A percentile compares a stretch with the other conserved stretches of the same genome.
phyloP scores from a whole-genome alignment of 1,139 yeast species.

The Spathaspora sp. region DNA sequence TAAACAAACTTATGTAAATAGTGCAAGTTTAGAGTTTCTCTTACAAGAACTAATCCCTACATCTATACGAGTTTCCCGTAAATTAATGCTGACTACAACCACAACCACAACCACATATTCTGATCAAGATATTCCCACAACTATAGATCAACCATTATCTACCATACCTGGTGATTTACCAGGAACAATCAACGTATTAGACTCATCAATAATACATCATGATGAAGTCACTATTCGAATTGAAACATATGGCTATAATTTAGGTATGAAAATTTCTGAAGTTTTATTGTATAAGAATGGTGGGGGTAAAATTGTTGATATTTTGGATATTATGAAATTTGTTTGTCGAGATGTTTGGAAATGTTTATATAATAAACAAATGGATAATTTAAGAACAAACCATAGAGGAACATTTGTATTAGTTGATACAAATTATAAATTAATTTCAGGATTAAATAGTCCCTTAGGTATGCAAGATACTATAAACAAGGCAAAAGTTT shows the following conservation, averaged over 20 bases:
- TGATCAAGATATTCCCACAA: constrained; percentile 14
- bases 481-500: constrained; percentile 47
- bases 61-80: constrained; percentile 53
- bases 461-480: constrained; percentile 49
- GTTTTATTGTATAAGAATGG: constrained; percentile 56
- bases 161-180: constrained; percentile 29
- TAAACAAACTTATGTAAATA: constrained; percentile 36
- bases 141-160: constrained; percentile 25
- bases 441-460: constrained; percentile 57
- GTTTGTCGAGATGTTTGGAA: constrained; percentile 93
- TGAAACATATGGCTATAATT: constrained; percentile 67
- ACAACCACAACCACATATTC: constrained; percentile 7
- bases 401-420: constrained; percentile 85
- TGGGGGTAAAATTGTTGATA: constrained; percentile 51
- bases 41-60: constrained; percentile 76
- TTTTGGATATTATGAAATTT: constrained; percentile 84
- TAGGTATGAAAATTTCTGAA: constrained; percentile 77
- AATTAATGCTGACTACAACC: constrained; percentile 12
- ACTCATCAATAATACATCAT: constrained; percentile 32
- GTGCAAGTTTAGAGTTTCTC: constrained; percentile 56
- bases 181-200: constrained; percentile 43
- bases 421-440: constrained; percentile 63
- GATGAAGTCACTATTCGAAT: constrained; percentile 62
- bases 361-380: constrained; percentile 74
- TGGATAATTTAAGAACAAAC: constrained; percentile 88